Conservation (phyloP, 2,329 filamentous ascomycete genomes). For the Ceratocystis papillata region DNA sequence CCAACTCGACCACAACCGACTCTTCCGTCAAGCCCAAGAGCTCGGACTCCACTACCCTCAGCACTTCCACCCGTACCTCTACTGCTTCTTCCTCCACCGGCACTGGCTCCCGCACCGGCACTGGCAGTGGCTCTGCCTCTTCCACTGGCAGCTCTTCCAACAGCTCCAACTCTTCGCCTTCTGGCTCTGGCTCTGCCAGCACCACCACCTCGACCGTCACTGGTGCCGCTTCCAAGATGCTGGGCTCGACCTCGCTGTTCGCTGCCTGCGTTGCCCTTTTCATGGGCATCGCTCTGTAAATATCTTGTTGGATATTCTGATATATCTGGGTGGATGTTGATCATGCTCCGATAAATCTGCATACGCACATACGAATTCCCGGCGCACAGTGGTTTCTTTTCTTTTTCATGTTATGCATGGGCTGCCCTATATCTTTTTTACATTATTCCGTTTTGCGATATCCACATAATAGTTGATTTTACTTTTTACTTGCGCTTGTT, state of each 20-base stretch:
- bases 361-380: neutral
- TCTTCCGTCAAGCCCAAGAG: constrained; percentile 13
- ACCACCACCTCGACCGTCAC: neutral
- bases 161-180: neutral
- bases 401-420: constrained; percentile 17
- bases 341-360: constrained; percentile 17
- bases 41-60: constrained; percentile 3
- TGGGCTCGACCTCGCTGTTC: constrained; percentile 18
- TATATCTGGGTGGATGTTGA: constrained; percentile 6
- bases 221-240: constrained; percentile 16
- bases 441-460: constrained; percentile 16
- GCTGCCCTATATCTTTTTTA: constrained; percentile 16
- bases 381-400: constrained; percentile 6
- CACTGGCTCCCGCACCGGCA: constrained; percentile 12
- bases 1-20: constrained; percentile 15
- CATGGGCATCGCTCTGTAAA: constrained; percentile 23
- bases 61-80: constrained; percentile 19
- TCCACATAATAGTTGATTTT: constrained; percentile 22
- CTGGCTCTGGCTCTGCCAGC: constrained; percentile 5
- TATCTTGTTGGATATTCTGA: neutral
- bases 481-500: constrained; percentile 14
- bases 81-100: constrained; percentile 17
- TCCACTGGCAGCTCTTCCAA: constrained; percentile 1
- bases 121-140: constrained; percentile 13
- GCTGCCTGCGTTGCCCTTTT: constrained; percentile 20